Conservation (phyloP, 108 stramenopile genomes). For the Nitzschia sp. region DNA sequence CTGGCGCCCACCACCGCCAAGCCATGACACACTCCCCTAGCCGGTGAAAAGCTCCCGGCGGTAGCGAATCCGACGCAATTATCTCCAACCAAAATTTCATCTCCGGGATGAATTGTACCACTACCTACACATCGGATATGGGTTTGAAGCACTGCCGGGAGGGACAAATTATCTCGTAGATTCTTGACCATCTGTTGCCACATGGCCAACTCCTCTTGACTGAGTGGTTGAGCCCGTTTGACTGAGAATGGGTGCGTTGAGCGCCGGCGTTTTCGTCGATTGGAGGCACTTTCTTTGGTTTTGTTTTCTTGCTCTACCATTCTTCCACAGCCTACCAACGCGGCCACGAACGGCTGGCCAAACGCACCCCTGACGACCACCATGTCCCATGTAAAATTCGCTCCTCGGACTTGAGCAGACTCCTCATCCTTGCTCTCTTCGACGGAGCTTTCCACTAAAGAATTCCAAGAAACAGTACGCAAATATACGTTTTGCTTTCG, state of each 20-base stretch:
- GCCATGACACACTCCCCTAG: constrained; percentile 66
- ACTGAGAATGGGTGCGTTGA: constrained; percentile 18
- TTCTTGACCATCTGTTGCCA: constrained; percentile 40
- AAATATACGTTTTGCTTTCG: neutral
- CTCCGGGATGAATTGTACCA: constrained; percentile 53
- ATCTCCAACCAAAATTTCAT: constrained; percentile 1
- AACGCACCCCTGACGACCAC: constrained; percentile 74
- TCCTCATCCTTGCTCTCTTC: neutral
- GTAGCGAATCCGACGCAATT: constrained; percentile 52
- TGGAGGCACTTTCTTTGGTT: constrained; percentile 23
- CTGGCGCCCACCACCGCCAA: constrained; percentile 70
- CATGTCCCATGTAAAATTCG: too few relatives aligned
- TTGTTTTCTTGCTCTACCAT: neutral
- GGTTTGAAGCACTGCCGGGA: constrained; percentile 71
- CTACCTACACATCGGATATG: constrained; percentile 58
- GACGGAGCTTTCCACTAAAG: neutral
- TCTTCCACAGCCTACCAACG: constrained; percentile 42
- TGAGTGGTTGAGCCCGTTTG: constrained; percentile 45
- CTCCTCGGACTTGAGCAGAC: neutral
- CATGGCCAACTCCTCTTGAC: constrained; percentile 22
- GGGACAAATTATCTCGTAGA: constrained; percentile 55
- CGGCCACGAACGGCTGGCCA: constrained; percentile 62
- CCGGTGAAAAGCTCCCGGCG: constrained; percentile 61
- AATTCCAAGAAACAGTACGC: neutral
- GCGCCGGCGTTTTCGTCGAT: constrained; percentile 39